These are phyloP conservation scores for Buxus sempervirens DNA, from an alignment of 164 flowering plant genomes.

Conservation along the genomic window DNA sequence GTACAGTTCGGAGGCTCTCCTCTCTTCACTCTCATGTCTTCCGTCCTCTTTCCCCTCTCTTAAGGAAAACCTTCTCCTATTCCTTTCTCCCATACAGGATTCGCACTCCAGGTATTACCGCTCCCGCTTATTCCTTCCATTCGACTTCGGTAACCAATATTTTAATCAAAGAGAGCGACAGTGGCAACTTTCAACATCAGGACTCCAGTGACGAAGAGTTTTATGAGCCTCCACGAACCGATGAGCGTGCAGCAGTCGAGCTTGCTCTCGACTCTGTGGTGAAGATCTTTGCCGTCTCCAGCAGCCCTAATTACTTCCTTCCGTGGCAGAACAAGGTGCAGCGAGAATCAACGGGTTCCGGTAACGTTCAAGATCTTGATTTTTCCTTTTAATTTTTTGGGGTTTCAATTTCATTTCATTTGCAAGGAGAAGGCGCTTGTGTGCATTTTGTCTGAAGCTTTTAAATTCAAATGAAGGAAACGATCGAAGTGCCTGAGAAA, in stretches of 20 bases:
- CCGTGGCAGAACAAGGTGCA: conserved; percentile 98
- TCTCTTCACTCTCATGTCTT: not conserved
- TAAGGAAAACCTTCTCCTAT: not conserved
- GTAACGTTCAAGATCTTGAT: conserved; percentile 19
- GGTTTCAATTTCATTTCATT: no score
- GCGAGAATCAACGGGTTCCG: conserved; percentile 86
- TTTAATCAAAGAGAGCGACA: not conserved
- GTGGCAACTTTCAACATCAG: not conserved
- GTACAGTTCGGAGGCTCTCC: conserved; percentile 2
- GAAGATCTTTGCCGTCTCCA: conserved; percentile 80
- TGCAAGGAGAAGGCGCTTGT: no score
- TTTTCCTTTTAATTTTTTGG: no score
- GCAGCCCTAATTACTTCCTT: conserved; percentile 84
- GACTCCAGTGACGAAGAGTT: not conserved
- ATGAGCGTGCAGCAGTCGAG: conserved; percentile 59
- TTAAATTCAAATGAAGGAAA: no score
- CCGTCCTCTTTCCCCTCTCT: not conserved
- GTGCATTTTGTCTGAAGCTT: no score
- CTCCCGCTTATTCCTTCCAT: not conserved
- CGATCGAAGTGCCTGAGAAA: no score
- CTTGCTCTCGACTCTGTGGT: conserved; percentile 87
- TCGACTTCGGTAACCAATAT: conserved; percentile 1
- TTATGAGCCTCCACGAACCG: conserved; percentile 9
- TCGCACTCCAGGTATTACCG: not conserved
- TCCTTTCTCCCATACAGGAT: not conserved